These are phyloP conservation scores for Adansonia gregorii DNA, from an alignment of 441 rosid species.

Conservation along the genomic window DNA sequence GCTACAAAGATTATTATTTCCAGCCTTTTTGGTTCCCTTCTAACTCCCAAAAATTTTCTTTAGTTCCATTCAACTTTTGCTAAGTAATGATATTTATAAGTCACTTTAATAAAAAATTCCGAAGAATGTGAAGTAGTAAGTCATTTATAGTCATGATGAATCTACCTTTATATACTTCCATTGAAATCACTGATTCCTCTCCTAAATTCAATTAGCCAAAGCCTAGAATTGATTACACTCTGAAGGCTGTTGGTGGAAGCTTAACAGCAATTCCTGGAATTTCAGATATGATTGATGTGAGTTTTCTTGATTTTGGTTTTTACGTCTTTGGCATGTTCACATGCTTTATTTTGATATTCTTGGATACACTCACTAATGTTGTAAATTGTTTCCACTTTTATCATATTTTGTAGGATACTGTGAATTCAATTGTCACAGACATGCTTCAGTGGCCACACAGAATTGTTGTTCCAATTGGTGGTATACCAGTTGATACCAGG, in stretches of 20 bases:
- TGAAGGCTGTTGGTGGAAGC: slow-evolving; percentile 99
- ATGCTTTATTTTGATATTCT: background rate
- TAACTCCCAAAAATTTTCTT: background rate
- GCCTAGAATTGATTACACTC: slow-evolving; percentile 88
- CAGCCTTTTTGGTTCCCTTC: background rate
- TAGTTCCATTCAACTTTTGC: slow-evolving; percentile 6
- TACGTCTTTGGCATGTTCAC: background rate
- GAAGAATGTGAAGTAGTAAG: background rate
- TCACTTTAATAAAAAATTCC: background rate
- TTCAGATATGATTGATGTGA: slow-evolving; percentile 96
- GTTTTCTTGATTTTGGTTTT: slow-evolving; percentile 31
- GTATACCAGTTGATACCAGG: slow-evolving; percentile 88
- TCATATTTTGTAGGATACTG: slow-evolving; percentile 68
- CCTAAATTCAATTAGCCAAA: slow-evolving; percentile 66
- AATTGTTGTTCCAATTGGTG: slow-evolving; percentile 94
- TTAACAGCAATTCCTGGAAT: slow-evolving; percentile 92
- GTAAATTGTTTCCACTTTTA: slow-evolving; percentile 14
- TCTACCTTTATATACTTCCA: background rate
- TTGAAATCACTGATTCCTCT: slow-evolving; percentile 25
- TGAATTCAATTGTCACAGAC: slow-evolving; percentile 76
- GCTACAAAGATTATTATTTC: background rate
- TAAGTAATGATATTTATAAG: background rate
- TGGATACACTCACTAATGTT: background rate
- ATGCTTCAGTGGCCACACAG: slow-evolving; percentile 99
- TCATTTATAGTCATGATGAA: background rate